Conservation (phyloP, 2,329 filamentous ascomycete species). For the Claviceps spartinae region DNA sequence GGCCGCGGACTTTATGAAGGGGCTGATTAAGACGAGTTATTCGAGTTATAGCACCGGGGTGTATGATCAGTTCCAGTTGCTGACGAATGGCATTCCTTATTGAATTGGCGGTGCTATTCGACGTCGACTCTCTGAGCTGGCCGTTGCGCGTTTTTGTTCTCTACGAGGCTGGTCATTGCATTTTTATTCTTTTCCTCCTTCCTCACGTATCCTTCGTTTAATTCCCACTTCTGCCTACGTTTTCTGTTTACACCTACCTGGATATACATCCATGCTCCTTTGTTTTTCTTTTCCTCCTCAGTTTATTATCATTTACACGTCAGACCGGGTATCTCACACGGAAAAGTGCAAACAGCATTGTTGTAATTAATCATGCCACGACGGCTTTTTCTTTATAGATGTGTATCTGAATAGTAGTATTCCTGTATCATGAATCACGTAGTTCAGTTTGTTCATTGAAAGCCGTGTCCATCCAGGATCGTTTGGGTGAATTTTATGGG, state of each 20-base stretch:
- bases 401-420: neutral
- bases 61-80: slow-evolving; percentile 94
- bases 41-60: slow-evolving; percentile 82
- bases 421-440: neutral
- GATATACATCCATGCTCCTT: too few relatives aligned
- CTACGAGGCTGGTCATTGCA: too few relatives aligned
- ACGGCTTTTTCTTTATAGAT: neutral
- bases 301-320: neutral
- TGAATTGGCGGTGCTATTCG: slow-evolving; percentile 26
- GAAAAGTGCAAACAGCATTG: neutral
- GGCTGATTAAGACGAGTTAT: slow-evolving; percentile 79
- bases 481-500: too few relatives aligned
- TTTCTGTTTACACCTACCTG: too few relatives aligned
- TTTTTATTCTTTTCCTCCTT: too few relatives aligned
- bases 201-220: too few relatives aligned
- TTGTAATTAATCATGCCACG: neutral
- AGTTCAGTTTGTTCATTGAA: neutral
- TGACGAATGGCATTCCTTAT: slow-evolving; percentile 96
- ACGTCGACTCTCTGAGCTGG: too few relatives aligned
- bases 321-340: neutral
- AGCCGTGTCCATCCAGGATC: too few relatives aligned
- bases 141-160: too few relatives aligned
- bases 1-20: slow-evolving; percentile 86
- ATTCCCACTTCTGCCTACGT: too few relatives aligned
- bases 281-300: neutral